Evolutionary conservation across 208 protist genomes (phyloP).

Genomic region (Paratrypanosoma confusum): DNA sequence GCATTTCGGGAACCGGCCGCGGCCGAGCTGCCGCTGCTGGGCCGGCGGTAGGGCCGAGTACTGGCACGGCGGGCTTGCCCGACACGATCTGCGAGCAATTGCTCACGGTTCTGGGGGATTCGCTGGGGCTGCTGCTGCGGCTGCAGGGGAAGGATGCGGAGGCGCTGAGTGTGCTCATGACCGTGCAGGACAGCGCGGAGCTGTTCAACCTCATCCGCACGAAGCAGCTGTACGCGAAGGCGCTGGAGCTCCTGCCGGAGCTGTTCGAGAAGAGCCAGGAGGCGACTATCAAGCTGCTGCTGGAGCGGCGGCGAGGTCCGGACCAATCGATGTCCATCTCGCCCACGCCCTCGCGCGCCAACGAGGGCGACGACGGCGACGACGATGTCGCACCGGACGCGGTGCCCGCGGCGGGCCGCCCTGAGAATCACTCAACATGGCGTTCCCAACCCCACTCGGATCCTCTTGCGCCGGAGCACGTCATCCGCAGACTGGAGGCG

Average conservation of each 20-base stretch:
- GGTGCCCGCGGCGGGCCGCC: not conserved
- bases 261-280: conserved; percentile 39
- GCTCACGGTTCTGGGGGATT: conserved; percentile 28
- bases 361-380: not conserved
- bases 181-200: conserved; percentile 25
- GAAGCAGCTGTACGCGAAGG: conserved; percentile 20
- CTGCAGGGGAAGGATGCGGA: conserved; percentile 31
- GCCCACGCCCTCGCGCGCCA: not conserved
- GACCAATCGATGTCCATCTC: not conserved
- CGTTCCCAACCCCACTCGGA: no score
- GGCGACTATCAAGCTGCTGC: conserved; percentile 33
- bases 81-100: conserved; percentile 15
- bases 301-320: conserved; percentile 20
- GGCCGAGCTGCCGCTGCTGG: not conserved
- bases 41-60: not conserved
- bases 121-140: conserved; percentile 40
- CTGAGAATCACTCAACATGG: not conserved
- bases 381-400: not conserved
- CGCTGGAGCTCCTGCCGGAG: conserved; percentile 32
- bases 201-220: conserved; percentile 32
- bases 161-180: conserved; percentile 49
- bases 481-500: conserved; percentile 32
- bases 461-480: conserved; percentile 18
- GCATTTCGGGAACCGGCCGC: not conserved
- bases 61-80: no score